Base-by-base conservation (phyloP, 345 rosid species). In the Luvunga scandens region DNA sequence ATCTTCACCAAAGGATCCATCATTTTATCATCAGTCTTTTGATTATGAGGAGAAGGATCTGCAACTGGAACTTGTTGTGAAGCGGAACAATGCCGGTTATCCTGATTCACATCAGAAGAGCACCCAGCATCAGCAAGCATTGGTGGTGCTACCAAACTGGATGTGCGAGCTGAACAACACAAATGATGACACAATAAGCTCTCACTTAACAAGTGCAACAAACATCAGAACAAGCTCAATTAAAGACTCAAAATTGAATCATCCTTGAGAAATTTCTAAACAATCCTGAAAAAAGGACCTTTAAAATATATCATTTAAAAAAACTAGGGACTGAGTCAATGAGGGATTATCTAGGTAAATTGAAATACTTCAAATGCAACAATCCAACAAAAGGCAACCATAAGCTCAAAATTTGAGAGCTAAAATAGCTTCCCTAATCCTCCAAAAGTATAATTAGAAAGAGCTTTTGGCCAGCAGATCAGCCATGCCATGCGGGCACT, bases 1-100 rank as follows among this genome's bases (percentile, higher is more conserved):
- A 92, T 85, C 87, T 84, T 90, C 68, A 81, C 88, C 79, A 90
- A 79, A 53, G 92, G 89, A 79, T 84, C 88, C 78, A 65, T 86
- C 71, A 81, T 84, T 69, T 83, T 82, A 73, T 72, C 78, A 57
- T 79, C 77, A 79, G 55, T 9, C 53, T 50, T 62, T 60, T 81
- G 53, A 66, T 28, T 66, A 30, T 67, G 78, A 22, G 84, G 85
- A 83, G 77, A 76, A 78, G 80, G 76, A 76, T 79, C 84, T 83
- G 86, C 91, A 69, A 75, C 79, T 71, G 80, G 71, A 77, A 31
- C 81, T 75, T 84, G 88, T 78, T 75, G 88, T 81, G 42, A 83
- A 27, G 90, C 71, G 64, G 75, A 62, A 81, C 74, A 83, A 75
- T 74, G 82, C 66, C 61, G 86, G 79, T 24, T 71, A 73, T 83